Evolutionary conservation across 495 filamentous ascomycete genomes (phyloP), one percentile per base, ranked within the genome.

Genomic region (Lepraria neglecta): DNA sequence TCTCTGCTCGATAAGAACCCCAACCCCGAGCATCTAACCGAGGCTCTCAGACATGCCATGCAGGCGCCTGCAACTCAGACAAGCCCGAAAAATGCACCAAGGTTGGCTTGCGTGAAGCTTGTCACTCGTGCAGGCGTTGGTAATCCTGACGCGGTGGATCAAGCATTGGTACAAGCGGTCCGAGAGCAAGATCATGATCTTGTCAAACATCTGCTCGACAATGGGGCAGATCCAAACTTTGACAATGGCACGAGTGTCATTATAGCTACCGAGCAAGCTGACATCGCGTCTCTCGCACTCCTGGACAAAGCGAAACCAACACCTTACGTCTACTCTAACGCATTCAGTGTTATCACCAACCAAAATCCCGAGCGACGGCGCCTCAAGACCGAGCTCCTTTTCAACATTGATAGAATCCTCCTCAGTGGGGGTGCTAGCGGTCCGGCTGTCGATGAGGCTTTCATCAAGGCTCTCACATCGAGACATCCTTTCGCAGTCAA

Each of bases 31-130:
- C 19, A 65, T 55, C 28, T 58, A 15, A 14, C 24, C 44, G 64
- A 61, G n/a, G 59, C 60, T 40, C 40, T 65, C 4, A 53, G 47
- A 48, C 43, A 51, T 7, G 64, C 59, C n/a, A 58, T 65, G 59
- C 54, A 58, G 46, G 14, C 48, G 28, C 54, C 60, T 27, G 42
- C 31, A 24, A 27, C 30, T 14, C 17, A 50, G 10, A 33, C 38
- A 11, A 17, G 33, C n/a, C 21, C 33, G 31, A 47, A 56, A 4
- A 15, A 7, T 5, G 42, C 56, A 40, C 35, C 40, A 31, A 40
- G 62, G 44, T 33, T 64, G 17, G 24, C 43, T 27, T 64, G 44
- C 38, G 51, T 64, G 6, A 47, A 51, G 28, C 43, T 64, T 19
- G 31, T 64, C 21, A 61, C 52, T 9, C 3, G 38, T 11, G 48